phyloP scores from a whole-genome alignment of 208 protist species.

The Herpetomonas samuelpessoai region DNA sequence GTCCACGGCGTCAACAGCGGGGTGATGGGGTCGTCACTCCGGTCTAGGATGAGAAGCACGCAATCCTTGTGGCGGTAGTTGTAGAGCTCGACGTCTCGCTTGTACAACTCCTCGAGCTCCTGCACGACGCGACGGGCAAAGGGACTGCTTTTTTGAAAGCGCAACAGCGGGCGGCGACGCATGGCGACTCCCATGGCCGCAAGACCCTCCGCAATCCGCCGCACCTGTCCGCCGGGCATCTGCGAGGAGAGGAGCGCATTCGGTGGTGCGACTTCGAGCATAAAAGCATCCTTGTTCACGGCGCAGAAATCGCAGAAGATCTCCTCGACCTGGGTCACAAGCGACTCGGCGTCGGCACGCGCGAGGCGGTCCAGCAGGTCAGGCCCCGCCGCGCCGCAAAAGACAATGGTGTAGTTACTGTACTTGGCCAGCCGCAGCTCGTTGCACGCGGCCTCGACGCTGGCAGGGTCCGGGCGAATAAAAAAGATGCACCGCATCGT shows the following conservation, averaged over 20 bases:
- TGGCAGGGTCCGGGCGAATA: slow-evolving; percentile 89
- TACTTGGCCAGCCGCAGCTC: slow-evolving; percentile 92
- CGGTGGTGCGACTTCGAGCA: slow-evolving; percentile 46
- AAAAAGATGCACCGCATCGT: slow-evolving; percentile 93
- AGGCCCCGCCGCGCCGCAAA: slow-evolving; percentile 84
- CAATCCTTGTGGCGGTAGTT: slow-evolving; percentile 73
- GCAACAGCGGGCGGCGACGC: slow-evolving; percentile 59
- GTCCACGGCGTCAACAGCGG: slow-evolving; percentile 98
- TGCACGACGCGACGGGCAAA: slow-evolving; percentile 63
- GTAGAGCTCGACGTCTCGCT: slow-evolving; percentile 84
- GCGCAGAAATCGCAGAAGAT: slow-evolving; percentile 95
- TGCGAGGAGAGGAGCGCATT: slow-evolving; percentile 34
- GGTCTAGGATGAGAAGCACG: slow-evolving; percentile 79
- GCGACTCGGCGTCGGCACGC: slow-evolving; percentile 87
- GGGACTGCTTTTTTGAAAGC: slow-evolving; percentile 64
- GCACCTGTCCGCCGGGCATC: slow-evolving; percentile 26
- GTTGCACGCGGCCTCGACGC: slow-evolving; percentile 70
- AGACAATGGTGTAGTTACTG: slow-evolving; percentile 78
- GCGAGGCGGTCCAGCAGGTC: slow-evolving; percentile 91
- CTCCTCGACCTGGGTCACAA: slow-evolving; percentile 94
- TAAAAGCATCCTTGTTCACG: slow-evolving; percentile 85
- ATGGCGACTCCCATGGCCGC: slow-evolving; percentile 76
- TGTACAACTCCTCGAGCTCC: slow-evolving; percentile 66
- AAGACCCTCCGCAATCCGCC: slow-evolving; percentile 66
- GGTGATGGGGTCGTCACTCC: slow-evolving; percentile 94